These are phyloP conservation scores for Excoecaria agallocha DNA, from an alignment of 345 rosid species.

Conservation along the genomic window DNA sequence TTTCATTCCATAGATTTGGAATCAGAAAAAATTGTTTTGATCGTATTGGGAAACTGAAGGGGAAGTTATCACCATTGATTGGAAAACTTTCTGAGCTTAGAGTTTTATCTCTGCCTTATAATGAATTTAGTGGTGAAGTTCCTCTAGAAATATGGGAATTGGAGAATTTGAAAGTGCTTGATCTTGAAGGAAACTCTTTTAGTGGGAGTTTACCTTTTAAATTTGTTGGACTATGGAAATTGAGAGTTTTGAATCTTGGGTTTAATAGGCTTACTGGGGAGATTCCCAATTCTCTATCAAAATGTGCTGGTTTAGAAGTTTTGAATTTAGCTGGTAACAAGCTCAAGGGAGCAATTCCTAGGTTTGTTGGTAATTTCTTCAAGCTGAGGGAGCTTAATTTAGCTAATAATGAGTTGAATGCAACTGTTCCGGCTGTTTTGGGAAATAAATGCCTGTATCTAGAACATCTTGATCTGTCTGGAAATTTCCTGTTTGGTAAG, in stretches of 20 bases:
- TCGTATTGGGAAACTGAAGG: slow-evolving; percentile 23
- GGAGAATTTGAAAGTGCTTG: slow-evolving; percentile 29
- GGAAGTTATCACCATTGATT: slow-evolving; percentile 33
- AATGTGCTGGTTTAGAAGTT: slow-evolving; percentile 25
- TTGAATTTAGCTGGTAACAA: slow-evolving; percentile 34
- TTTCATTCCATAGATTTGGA: slow-evolving; percentile 23
- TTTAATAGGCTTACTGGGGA: slow-evolving; percentile 30
- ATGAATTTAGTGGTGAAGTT: slow-evolving; percentile 29
- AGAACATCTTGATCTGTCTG: slow-evolving; percentile 36
- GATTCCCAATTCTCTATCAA: slow-evolving; percentile 20
- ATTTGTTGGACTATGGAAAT: slow-evolving; percentile 23
- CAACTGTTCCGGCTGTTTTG: slow-evolving; percentile 22
- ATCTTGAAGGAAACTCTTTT: slow-evolving; percentile 39
- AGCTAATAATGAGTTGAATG: slow-evolving; percentile 27
- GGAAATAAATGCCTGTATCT: slow-evolving; percentile 19
- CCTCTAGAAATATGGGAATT: slow-evolving; percentile 32
- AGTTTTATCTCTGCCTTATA: slow-evolving; percentile 33
- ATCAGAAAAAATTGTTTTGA: slow-evolving; percentile 7
- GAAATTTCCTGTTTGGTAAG: slow-evolving; percentile 29
- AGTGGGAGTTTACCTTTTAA: slow-evolving; percentile 23
- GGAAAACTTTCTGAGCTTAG: slow-evolving; percentile 28
- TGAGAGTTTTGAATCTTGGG: slow-evolving; percentile 37
- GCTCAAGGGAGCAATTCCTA: slow-evolving; percentile 22
- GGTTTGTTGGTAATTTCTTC: slow-evolving; percentile 14
- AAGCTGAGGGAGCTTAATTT: slow-evolving; percentile 31